A percentile compares a stretch with the other conserved stretches of the same genome.
phyloP scores from a whole-genome alignment of 257 asterid genomes.

The Leonotis leonurus region DNA sequence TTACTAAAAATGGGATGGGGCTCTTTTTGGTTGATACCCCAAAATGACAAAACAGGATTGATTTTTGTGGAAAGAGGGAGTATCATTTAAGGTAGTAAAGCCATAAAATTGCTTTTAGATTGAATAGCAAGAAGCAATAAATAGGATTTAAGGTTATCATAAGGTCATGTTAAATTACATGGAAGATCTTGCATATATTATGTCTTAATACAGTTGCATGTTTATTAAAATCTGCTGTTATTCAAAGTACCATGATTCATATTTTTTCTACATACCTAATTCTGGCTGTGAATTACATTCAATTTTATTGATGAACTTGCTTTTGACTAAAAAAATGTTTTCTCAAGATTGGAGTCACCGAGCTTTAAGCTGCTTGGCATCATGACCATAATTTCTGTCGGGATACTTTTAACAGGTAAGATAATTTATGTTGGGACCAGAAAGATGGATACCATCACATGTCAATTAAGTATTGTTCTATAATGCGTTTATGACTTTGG shows the following conservation, averaged over 20 bases:
- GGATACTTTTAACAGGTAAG: slow-evolving; percentile 87
- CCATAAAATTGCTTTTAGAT: slow-evolving; percentile 4
- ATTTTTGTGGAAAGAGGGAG: too few relatives aligned
- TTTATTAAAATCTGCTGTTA: neutral
- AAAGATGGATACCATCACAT: slow-evolving; percentile 8
- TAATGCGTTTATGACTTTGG: neutral
- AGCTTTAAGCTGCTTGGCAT: slow-evolving; percentile 88
- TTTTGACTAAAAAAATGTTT: slow-evolving; percentile 23
- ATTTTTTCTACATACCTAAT: neutral
- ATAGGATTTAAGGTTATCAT: neutral
- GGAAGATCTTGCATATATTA: too few relatives aligned
- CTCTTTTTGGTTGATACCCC: too few relatives aligned
- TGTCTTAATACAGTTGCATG: neutral
- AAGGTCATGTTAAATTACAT: neutral
- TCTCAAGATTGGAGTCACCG: slow-evolving; percentile 88
- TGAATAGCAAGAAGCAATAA: too few relatives aligned
- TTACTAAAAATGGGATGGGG: too few relatives aligned
- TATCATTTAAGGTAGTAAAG: neutral
- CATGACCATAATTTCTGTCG: slow-evolving; percentile 66
- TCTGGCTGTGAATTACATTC: neutral
- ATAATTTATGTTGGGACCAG: slow-evolving; percentile 7
- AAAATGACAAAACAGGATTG: too few relatives aligned
- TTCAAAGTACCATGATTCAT: neutral
- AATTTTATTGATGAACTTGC: slow-evolving; percentile 3
- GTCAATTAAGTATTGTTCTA: neutral